Conservation (phyloP, 108 stramenopile genomes). For the Cyclostephanos invisitatus region DNA sequence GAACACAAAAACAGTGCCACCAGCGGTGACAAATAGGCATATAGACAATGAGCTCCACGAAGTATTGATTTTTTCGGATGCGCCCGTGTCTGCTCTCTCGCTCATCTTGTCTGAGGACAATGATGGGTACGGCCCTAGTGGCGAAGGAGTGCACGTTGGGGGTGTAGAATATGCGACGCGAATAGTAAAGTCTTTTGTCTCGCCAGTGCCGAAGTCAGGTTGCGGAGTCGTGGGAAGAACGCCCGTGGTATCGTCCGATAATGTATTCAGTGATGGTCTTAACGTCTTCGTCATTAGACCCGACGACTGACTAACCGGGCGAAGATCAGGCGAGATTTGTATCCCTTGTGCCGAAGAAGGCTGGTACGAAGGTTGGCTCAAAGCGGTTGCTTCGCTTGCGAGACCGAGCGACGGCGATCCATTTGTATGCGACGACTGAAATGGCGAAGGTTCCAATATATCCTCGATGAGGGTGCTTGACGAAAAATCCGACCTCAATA, state of each 20-base stretch:
- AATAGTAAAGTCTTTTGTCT: too few species aligned
- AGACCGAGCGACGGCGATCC: too few species aligned
- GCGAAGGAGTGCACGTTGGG: neutral
- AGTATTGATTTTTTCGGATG: neutral
- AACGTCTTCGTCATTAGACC: neutral
- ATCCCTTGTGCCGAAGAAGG: too few species aligned
- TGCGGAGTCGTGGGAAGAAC: neutral
- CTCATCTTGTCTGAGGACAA: neutral
- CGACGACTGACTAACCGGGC: neutral
- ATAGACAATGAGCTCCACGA: neutral
- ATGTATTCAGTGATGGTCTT: neutral
- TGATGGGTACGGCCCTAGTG: neutral
- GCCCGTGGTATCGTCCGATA: neutral
- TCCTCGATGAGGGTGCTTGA: too few species aligned
- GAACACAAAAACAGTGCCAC: neutral
- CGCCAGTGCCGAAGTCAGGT: too few species aligned
- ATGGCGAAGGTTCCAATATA: too few species aligned
- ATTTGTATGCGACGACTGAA: too few species aligned
- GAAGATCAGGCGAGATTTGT: too few species aligned
- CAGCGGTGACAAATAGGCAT: neutral
- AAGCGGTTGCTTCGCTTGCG: too few species aligned
- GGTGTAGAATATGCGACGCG: neutral
- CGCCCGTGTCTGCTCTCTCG: neutral
- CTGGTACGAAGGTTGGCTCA: too few species aligned
- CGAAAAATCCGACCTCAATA: too few species aligned